A percentile compares a stretch with the other conserved stretches of the same genome.
Evolutionary conservation across 345 rosid species (phyloP).

Genomic region (Fremontodendron californicum): DNA sequence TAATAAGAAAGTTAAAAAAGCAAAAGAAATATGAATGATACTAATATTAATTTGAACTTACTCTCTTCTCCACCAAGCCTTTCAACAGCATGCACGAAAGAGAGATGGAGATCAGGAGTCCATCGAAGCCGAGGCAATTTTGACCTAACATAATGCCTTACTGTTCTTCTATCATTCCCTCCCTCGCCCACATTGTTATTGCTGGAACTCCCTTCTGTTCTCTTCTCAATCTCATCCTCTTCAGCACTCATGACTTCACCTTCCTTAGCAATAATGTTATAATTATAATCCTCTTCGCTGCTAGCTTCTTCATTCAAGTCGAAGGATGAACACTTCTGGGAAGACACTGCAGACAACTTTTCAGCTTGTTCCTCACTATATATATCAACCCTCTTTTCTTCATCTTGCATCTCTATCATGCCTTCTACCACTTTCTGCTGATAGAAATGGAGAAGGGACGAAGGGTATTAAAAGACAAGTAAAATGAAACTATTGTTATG

Average conservation of each 20-base stretch:
- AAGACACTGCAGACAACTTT: slow-evolving; percentile 20
- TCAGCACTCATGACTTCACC: neutral
- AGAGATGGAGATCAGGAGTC: slow-evolving; percentile 87
- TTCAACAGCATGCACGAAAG: slow-evolving; percentile 72
- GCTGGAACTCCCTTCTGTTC: slow-evolving; percentile 26
- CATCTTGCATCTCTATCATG: neutral
- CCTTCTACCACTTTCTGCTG: slow-evolving; percentile 5
- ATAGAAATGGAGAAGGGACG: neutral
- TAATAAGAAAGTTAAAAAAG: neutral
- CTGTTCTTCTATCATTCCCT: slow-evolving; percentile 24
- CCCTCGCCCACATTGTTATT: slow-evolving; percentile 4
- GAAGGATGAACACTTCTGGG: slow-evolving; percentile 26
- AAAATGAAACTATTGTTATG: neutral
- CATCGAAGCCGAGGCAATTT: slow-evolving; percentile 80
- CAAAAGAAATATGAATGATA: neutral
- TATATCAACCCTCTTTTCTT: slow-evolving; percentile 21
- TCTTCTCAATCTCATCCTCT: slow-evolving; percentile 18
- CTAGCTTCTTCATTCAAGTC: slow-evolving; percentile 26
- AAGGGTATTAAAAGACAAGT: neutral
- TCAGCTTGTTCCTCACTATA: slow-evolving; percentile 27
- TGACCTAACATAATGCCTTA: slow-evolving; percentile 71
- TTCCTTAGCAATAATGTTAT: neutral
- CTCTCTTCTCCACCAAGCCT: slow-evolving; percentile 91
- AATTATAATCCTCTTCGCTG: slow-evolving; percentile 16
- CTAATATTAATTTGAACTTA: slow-evolving; percentile 27